Evolutionary conservation across 2,329 filamentous ascomycete genomes (phyloP), one percentile per base, ranked within the genome.

Genomic region (Beauveria sp.): DNA sequence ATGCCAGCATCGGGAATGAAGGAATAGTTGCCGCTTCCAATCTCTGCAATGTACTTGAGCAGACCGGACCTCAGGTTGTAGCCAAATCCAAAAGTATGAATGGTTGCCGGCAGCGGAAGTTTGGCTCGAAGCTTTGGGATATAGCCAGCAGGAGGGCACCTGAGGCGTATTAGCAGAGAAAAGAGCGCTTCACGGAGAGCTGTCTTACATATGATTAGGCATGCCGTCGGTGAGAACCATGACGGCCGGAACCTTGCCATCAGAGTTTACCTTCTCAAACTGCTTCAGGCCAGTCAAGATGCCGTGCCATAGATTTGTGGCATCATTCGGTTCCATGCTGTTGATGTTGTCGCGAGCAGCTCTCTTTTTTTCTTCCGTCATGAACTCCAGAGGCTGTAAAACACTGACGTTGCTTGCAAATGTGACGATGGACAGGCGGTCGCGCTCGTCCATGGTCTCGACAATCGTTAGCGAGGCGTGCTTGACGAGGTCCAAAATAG

Each of bases 1-100:
- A 87, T 86, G 63, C 83, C 81, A 0, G 82, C 79, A 60, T 87
- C 84, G 0, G 83, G 81, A 20, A 87, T 87, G 65, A 86, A 87
- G 9, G 82, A 74, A 62, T 84, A 88, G 68, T 79, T 83, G 1
- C 85, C 85, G 3, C 78, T 74, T 0, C 81, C 79, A 53, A 81
- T 72, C 66, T 87, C 83, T 1, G 84, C 79, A 52, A 88, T 83
- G 2, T 83, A 83, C 70, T 85, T 84, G 60, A 88, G 74, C 20
- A 87, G 72, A 0, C 80, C 81, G 0, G 84, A 68, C 10, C 66
- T 56, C 3, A 74, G 66, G 10, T 62, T 59, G 52, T 75, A 75
- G 5, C 73, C 73, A 54, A 75, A 75, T 5, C 72, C 73, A 50
- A 75, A 75, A 0, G 73, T 75, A 60, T 74, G 72, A 1, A 75